Conservation (phyloP, 2,329 filamentous ascomycete species). For the Phaeosphaeriaceae sp. region DNA sequence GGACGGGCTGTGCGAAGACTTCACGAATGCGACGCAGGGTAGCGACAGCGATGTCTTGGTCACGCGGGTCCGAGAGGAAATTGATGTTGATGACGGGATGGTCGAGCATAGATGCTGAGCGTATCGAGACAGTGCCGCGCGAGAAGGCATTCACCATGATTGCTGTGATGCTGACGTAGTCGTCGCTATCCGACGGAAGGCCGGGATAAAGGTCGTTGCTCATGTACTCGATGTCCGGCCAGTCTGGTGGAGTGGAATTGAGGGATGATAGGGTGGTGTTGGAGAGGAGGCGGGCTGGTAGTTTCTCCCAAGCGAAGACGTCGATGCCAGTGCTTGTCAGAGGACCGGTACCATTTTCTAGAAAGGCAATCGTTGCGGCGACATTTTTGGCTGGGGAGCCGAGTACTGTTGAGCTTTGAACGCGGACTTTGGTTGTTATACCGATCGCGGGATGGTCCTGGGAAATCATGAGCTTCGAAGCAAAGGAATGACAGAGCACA, state of each 20-base stretch:
- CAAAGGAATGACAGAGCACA: too few relatives aligned
- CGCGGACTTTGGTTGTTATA: constrained; percentile 14
- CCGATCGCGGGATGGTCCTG: constrained; percentile 20
- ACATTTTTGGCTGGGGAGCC: constrained; percentile 13
- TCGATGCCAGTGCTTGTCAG: constrained; percentile 20
- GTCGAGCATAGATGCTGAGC: constrained; percentile 28
- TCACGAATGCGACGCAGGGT: constrained; percentile 35
- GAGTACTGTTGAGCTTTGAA: constrained; percentile 14
- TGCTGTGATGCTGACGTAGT: constrained; percentile 38
- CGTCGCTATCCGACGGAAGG: constrained; percentile 23
- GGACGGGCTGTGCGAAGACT: constrained; percentile 20
- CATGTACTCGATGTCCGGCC: constrained; percentile 29
- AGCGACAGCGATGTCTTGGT: constrained; percentile 40
- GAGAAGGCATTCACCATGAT: constrained; percentile 43
- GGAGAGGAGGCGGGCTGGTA: constrained; percentile 19
- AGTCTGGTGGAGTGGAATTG: constrained; percentile 17
- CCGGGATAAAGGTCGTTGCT: constrained; percentile 16
- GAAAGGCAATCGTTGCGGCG: constrained; percentile 10
- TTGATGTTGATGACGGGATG: constrained; percentile 38
- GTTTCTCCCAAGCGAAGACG: constrained; percentile 26
- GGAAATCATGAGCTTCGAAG: too few relatives aligned
- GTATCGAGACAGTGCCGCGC: constrained; percentile 42
- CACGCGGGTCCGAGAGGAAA: constrained; percentile 35
- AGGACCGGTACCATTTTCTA: constrained; percentile 14
- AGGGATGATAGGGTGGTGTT: constrained; percentile 13